Evolutionary conservation across 768 basidiomycete genomes (phyloP).

Genomic region (Lepiota brunneoincarnata): DNA sequence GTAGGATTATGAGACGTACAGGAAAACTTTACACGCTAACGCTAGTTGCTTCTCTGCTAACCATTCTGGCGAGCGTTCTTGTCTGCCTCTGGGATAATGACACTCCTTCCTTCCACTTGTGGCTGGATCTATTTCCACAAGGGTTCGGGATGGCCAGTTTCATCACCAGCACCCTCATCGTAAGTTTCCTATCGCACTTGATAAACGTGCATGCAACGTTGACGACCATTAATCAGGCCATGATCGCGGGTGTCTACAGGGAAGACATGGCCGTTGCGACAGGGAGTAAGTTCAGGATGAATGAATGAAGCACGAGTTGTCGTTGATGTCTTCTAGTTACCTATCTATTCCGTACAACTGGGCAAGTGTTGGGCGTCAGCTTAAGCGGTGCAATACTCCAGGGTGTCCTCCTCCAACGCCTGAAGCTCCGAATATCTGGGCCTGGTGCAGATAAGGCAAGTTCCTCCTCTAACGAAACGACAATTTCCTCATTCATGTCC

Average conservation of each 20-base stretch:
- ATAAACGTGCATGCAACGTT: conserved; percentile 12
- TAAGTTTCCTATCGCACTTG: conserved; percentile 33
- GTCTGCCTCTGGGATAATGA: conserved; percentile 67
- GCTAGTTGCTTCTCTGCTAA: conserved; percentile 57
- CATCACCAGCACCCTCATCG: conserved; percentile 85
- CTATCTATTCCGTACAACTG: conserved; percentile 91
- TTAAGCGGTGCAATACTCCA: conserved; percentile 84
- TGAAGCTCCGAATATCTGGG: conserved; percentile 75
- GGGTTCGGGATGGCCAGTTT: conserved; percentile 83
- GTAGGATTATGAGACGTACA: conserved; percentile 81
- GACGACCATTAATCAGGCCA: conserved; percentile 50
- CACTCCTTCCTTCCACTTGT: conserved; percentile 60
- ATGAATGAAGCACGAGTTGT: conserved; percentile 15
- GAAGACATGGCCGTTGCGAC: conserved; percentile 87
- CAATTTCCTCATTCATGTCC: conserved; percentile 8
- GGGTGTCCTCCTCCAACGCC: conserved; percentile 64
- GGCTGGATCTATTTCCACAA: conserved; percentile 78
- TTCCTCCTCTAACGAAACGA: conserved; percentile 13
- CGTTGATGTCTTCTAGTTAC: conserved; percentile 53
- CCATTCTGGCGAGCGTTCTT: conserved; percentile 55
- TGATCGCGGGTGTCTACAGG: conserved; percentile 79
- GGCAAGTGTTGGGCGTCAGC: conserved; percentile 94
- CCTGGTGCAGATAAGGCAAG: conserved; percentile 70
- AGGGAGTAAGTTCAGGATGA: conserved; percentile 62
- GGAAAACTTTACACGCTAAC: conserved; percentile 84